phyloP scores from a whole-genome alignment of 2,329 filamentous ascomycete genomes.

The Neopestalotiopsis rosae region DNA sequence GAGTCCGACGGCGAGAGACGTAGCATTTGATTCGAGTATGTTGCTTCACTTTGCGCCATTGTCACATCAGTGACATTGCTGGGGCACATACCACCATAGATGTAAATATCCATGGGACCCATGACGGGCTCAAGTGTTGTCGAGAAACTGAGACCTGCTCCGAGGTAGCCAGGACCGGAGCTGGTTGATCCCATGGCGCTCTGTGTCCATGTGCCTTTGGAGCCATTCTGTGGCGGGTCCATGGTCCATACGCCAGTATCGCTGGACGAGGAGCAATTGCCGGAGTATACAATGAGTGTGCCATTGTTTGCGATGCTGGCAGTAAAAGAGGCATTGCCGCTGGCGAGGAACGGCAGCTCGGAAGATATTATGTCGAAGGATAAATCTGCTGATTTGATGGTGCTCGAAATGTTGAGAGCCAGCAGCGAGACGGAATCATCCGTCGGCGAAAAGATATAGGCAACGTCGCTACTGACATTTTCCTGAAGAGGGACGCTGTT shows the following conservation, averaged over 20 bases:
- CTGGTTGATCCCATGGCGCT: constrained; percentile 32
- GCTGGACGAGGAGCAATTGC: constrained; percentile 67
- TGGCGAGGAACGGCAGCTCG: constrained; percentile 66
- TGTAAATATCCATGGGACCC: constrained; percentile 65
- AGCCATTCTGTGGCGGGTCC: constrained; percentile 47
- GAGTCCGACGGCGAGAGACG: constrained; percentile 58
- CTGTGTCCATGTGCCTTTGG: constrained; percentile 47
- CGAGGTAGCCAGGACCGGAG: constrained; percentile 56
- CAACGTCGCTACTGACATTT: constrained; percentile 48
- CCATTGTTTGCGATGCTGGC: constrained; percentile 72
- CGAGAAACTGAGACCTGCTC: constrained; percentile 70
- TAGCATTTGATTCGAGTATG: constrained; percentile 83
- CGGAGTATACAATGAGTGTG: constrained; percentile 74
- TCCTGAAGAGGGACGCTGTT: constrained; percentile 45
- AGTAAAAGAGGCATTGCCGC: constrained; percentile 63
- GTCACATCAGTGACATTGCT: constrained; percentile 45
- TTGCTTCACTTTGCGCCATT: constrained; percentile 70
- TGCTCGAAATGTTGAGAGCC: constrained; percentile 68
- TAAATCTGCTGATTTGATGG: constrained; percentile 52
- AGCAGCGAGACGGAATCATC: constrained; percentile 58
- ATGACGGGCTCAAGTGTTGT: constrained; percentile 58
- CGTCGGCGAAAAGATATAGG: constrained; percentile 73
- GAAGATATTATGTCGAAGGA: constrained; percentile 56
- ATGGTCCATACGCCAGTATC: constrained; percentile 73
- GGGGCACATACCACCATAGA: constrained; percentile 93